Evolutionary conservation across 2,329 filamentous ascomycete genomes (phyloP).

Genomic region (Cadophora sp.): DNA sequence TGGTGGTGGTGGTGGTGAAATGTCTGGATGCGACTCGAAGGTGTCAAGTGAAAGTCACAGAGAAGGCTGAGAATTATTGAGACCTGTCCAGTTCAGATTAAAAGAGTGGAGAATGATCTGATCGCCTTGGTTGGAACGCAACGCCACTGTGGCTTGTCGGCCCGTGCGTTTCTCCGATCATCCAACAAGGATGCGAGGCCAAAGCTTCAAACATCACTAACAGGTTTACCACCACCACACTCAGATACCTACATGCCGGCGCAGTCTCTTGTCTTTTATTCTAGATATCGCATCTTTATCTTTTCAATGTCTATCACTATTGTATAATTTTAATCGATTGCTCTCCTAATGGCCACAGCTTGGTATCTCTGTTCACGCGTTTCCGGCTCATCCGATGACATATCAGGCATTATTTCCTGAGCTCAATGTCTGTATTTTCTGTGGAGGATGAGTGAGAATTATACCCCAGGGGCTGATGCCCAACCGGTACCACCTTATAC

Average conservation of each 20-base stretch:
- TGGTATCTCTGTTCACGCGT: neutral
- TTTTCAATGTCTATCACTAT: neutral
- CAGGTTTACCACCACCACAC: neutral
- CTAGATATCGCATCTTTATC: neutral
- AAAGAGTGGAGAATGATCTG: neutral
- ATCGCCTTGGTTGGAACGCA: neutral
- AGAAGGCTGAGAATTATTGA: constrained; percentile 18
- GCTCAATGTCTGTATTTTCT: constrained; percentile 18
- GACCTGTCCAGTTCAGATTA: constrained; percentile 20
- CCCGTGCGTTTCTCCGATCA: neutral
- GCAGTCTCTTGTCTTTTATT: neutral
- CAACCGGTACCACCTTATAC: constrained; percentile 44
- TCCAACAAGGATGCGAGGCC: neutral
- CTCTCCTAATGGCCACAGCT: neutral
- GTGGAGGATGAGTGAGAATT: constrained; percentile 49
- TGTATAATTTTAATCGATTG: neutral
- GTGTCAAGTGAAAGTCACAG: neutral
- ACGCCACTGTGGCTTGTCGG: neutral
- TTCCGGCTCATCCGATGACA: constrained; percentile 30
- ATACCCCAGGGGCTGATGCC: constrained; percentile 46
- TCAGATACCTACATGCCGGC: neutral
- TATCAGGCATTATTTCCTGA: constrained; percentile 16
- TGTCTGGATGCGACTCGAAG: neutral
- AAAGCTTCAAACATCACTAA: constrained; percentile 16
- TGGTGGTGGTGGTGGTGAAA: constrained; percentile 7